These are phyloP conservation scores for Amanita rubescens DNA, from an alignment of 768 basidiomycete species.

Conservation along the genomic window DNA sequence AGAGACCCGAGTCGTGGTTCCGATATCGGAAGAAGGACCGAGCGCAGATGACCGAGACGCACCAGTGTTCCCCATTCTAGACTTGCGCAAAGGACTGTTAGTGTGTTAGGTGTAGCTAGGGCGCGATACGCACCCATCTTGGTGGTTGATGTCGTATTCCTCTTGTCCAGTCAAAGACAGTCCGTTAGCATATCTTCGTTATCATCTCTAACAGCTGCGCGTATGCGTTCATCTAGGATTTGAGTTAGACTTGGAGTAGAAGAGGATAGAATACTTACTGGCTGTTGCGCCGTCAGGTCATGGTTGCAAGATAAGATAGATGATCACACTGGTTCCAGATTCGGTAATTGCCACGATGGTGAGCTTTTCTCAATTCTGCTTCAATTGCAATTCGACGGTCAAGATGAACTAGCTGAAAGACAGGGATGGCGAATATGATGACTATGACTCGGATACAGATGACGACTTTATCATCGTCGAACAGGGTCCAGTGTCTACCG, in stretches of 20 bases:
- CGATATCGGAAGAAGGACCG: conserved; percentile 8
- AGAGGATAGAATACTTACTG: conserved; percentile 19
- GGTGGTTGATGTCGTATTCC: conserved; percentile 63
- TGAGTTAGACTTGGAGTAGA: not conserved
- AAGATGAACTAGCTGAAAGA: not conserved
- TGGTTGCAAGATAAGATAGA: too few relatives aligned
- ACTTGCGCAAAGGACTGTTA: conserved; percentile 16
- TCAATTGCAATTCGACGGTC: not conserved
- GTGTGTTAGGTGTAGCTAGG: not conserved
- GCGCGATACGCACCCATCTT: conserved; percentile 57
- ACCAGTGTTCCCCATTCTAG: conserved; percentile 76
- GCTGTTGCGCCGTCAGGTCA: conserved; percentile 27
- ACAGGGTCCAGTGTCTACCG: conserved; percentile 1
- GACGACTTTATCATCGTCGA: conserved; percentile 3
- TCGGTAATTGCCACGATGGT: not conserved
- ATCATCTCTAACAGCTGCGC: conserved; percentile 68
- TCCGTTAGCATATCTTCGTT: conserved; percentile 61
- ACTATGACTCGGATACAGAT: conserved; percentile 4
- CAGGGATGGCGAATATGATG: not conserved
- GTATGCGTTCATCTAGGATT: conserved; percentile 62
- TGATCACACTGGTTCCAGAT: too few relatives aligned
- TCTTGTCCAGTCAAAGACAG: conserved; percentile 49
- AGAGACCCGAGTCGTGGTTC: not conserved
- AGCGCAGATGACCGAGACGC: conserved; percentile 17
- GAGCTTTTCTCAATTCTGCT: not conserved